A percentile compares a stretch with the other conserved stretches of the same genome.
phyloP scores from a whole-genome alignment of 345 rosid species.

The Murraya koenigii region DNA sequence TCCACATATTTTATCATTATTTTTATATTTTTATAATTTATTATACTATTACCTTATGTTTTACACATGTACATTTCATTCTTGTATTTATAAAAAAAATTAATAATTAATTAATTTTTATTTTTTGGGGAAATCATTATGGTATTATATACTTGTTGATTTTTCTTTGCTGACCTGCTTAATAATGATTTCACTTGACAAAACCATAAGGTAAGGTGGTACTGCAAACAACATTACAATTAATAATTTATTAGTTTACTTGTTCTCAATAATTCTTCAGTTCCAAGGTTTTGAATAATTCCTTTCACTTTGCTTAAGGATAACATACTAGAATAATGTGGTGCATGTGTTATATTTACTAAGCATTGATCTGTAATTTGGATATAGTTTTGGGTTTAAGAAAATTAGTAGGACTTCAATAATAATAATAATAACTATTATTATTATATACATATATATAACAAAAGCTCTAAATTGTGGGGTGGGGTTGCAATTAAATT shows the following conservation, averaged over 20 bases:
- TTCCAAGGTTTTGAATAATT: neutral
- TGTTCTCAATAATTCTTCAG: neutral
- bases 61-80: neutral
- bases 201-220: no score
- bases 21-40: no score
- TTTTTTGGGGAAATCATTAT: neutral
- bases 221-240: neutral
- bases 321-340: neutral
- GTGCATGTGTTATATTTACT: neutral
- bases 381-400: no score
- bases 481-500: no score
- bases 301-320: neutral
- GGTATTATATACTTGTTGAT: constrained; percentile 6
- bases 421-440: no score
- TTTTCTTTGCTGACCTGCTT: constrained; percentile 15
- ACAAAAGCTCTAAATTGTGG: neutral
- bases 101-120: no score
- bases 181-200: neutral
- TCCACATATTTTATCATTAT: constrained; percentile 24
- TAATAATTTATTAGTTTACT: neutral
- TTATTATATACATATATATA: no score
- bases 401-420: neutral
- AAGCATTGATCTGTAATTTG: neutral
- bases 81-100: neutral
- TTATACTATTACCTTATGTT: neutral